Evolutionary conservation across 176 grass and related monocot genomes (phyloP).

Genomic region (Avena eriantha): DNA sequence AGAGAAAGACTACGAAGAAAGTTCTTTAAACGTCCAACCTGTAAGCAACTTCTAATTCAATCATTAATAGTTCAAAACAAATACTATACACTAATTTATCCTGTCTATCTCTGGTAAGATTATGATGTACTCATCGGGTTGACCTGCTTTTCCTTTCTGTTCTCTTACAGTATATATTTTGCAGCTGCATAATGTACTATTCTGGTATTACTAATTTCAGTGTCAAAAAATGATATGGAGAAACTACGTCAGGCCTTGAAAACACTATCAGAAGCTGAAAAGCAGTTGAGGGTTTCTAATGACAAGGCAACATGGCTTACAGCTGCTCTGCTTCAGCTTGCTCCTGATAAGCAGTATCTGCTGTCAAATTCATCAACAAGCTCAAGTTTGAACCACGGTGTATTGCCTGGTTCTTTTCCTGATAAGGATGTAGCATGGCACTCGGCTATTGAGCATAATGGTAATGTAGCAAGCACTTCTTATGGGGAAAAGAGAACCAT

Average conservation of each 20-base stretch:
- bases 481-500: conserved; percentile 37
- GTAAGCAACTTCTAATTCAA: conserved; percentile 55
- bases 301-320: conserved; percentile 81
- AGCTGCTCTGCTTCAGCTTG: conserved; percentile 86
- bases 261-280: conserved; percentile 77
- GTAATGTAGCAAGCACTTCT: conserved; percentile 43
- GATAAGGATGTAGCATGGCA: conserved; percentile 47
- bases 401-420: conserved; percentile 39
- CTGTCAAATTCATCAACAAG: conserved; percentile 69
- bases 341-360: conserved; percentile 79
- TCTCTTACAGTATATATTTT: conserved; percentile 19
- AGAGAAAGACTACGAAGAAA: conserved; percentile 62
- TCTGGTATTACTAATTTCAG: conserved; percentile 54
- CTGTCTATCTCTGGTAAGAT: conserved; percentile 27
- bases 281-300: conserved; percentile 72
- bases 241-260: conserved; percentile 72
- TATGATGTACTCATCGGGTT: conserved; percentile 6
- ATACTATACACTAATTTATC: conserved; percentile 1
- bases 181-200: conserved; percentile 24
- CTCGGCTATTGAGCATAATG: conserved; percentile 40
- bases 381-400: conserved; percentile 55
- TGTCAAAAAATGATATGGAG: conserved; percentile 77
- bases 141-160: conserved; percentile 13
- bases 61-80: conserved; percentile 10
- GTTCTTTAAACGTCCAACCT: conserved; percentile 66